A percentile compares a stretch with the other conserved stretches of the same genome.
These are phyloP conservation scores for Solanum hybrid DNA, from an alignment of 305 asterid species.

Conservation along the genomic window DNA sequence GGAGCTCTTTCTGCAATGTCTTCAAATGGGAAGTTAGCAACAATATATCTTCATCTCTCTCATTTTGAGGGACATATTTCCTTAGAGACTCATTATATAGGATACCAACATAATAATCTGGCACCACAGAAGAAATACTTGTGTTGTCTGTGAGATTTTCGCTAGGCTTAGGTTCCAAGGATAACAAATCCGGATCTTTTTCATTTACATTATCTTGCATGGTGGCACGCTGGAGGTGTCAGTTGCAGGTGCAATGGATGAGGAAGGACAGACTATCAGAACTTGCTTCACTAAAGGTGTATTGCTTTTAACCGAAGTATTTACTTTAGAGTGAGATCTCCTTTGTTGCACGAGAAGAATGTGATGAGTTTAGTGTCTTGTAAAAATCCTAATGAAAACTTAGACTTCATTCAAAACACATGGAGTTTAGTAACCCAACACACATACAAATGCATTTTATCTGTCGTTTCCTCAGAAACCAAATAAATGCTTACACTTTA, in stretches of 20 bases:
- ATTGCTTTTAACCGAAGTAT: conserved; percentile 14
- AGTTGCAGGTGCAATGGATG: conserved; percentile 5
- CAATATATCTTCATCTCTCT: conserved; percentile 40
- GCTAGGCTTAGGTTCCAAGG: conserved; percentile 11
- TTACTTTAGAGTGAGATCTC: conserved; percentile 25
- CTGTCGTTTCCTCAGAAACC: not conserved
- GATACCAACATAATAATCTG: conserved; percentile 36
- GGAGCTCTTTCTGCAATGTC: conserved; percentile 41
- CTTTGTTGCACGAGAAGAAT: conserved; percentile 24
- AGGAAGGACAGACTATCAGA: conserved; percentile 7
- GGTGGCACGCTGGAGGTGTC: not conserved
- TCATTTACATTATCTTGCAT: conserved; percentile 21
- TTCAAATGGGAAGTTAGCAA: conserved; percentile 28
- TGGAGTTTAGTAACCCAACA: not conserved
- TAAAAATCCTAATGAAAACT: conserved; percentile 35
- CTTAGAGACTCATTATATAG: conserved; percentile 40
- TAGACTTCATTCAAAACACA: not conserved
- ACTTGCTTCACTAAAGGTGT: conserved; percentile 18
- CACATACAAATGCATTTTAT: not conserved
- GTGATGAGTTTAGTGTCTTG: conserved; percentile 34
- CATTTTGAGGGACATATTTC: conserved; percentile 35
- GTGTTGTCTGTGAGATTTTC: conserved; percentile 10
- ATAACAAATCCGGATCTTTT: conserved; percentile 12
- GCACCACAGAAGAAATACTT: conserved; percentile 13
- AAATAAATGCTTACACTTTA: not conserved